Evolutionary conservation across 225 moss, liverwort and hornwort genomes (phyloP), one percentile per base, ranked within the genome.

Genomic region (Asterella californica): DNA sequence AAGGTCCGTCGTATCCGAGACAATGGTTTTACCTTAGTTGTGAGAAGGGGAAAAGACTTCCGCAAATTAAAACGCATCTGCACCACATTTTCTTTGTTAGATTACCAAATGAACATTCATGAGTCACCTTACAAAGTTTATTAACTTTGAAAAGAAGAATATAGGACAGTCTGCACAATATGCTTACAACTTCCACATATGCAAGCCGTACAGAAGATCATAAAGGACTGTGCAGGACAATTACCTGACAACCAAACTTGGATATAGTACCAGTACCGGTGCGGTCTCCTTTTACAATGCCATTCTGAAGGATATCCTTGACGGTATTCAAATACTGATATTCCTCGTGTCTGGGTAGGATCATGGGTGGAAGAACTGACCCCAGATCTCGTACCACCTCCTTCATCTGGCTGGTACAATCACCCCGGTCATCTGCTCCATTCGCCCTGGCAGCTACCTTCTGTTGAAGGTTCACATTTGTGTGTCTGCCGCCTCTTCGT

Each of bases 21-120:
- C 22, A 25, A 60, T 47, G 30, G 54, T 45, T 70, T 37, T 62
- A 92, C 94, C 94, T 97, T 97, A 3, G 96, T 94, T 34, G 96
- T 97, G 36, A 97, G 89, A 24, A 97, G 81, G 32, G 96, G 96
- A 82, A 97, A 97, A 2, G 90, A 91, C 78, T 88, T 92, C 76
- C 96, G 90, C 68, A 97, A 83, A 75, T 94, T 94, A 60, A 97
- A 97, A 75, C 91, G 81, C 94, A 97, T 97, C 94, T 94, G 87
- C 87, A 88, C 9, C 27, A 24, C 12, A 65, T 29, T 1, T 8
- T 59, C 38, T 74, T 24, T 37, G 11, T 76, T 33, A 76, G 52
- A 27, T 27, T 48, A 72, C 21, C 72, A 15, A 65, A 27, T 3
- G 69, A 38, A 21, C 27, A 67, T 27, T 25, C n/a, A 27, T 27